A percentile compares a stretch with the other conserved stretches of the same genome.
These are phyloP conservation scores for Pseudoscleropodium purum DNA, from an alignment of 225 moss, liverwort and hornwort species.

Conservation along the genomic window DNA sequence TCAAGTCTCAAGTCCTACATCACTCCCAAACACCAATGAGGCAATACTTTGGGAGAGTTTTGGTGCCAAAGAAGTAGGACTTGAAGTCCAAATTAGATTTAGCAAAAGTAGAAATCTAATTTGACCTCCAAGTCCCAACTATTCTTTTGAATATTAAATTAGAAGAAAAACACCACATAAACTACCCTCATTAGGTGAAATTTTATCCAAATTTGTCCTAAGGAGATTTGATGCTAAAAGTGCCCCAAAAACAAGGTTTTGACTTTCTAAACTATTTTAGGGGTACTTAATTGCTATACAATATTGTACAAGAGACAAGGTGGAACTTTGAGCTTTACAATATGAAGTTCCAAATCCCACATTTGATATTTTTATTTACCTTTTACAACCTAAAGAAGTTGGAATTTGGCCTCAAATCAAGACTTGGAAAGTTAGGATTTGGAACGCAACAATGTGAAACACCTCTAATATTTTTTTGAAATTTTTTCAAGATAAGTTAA, in stretches of 20 bases:
- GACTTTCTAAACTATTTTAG: not conserved
- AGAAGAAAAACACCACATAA: not conserved
- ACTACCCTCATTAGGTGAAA: not conserved
- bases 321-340: not conserved
- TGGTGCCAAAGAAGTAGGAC: not conserved
- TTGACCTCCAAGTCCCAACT: not conserved
- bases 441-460: accelerated
- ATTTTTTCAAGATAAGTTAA: not conserved
- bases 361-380: not conserved
- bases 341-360: not conserved
- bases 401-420: accelerated
- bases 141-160: not conserved
- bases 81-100: not conserved
- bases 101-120: accelerated
- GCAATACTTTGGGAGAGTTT: accelerated
- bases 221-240: not conserved
- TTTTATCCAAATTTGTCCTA: not conserved
- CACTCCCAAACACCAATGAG: accelerated
- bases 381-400: not conserved
- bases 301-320: not conserved
- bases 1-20: not conserved
- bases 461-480: not conserved
- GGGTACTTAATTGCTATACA: not conserved
- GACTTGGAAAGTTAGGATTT: not conserved
- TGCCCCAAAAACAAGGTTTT: not conserved